Evolutionary conservation across 305 asterid genomes (phyloP).

Genomic region (Solanum hybrid): DNA sequence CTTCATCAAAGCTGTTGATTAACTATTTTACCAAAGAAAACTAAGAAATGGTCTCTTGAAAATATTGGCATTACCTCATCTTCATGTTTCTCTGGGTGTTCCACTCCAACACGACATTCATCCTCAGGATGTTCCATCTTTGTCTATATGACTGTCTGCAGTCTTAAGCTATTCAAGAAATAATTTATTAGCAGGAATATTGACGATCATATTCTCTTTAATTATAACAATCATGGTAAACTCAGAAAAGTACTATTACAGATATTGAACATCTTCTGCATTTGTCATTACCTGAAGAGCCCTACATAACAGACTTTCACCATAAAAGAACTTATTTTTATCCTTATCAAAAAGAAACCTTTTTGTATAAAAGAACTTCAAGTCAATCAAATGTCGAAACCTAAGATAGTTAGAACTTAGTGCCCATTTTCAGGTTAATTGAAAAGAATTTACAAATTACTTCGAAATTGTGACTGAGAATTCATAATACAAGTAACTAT

Average conservation of each 20-base stretch:
- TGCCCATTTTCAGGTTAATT: not conserved
- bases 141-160: not conserved
- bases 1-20: not conserved
- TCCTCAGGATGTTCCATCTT: slow-evolving; percentile 77
- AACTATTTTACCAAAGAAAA: not conserved
- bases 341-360: not conserved
- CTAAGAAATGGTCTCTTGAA: not conserved
- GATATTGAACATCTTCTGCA: not conserved
- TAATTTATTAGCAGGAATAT: not conserved
- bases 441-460: not conserved
- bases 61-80: slow-evolving; percentile 33
- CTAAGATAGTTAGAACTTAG: not conserved
- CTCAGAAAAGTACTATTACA: not conserved
- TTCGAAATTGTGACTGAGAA: not conserved
- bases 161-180: slow-evolving; percentile 1
- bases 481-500: not conserved
- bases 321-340: not conserved
- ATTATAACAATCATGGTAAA: not conserved
- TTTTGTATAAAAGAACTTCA: not conserved
- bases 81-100: slow-evolving; percentile 53
- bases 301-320: not conserved
- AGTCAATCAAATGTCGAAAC: not conserved
- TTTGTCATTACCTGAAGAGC: not conserved
- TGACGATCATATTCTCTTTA: not conserved
- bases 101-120: slow-evolving; percentile 33